phyloP scores from a whole-genome alignment of 805 yeast genomes.

The Jamesozyma jinghongensis region DNA sequence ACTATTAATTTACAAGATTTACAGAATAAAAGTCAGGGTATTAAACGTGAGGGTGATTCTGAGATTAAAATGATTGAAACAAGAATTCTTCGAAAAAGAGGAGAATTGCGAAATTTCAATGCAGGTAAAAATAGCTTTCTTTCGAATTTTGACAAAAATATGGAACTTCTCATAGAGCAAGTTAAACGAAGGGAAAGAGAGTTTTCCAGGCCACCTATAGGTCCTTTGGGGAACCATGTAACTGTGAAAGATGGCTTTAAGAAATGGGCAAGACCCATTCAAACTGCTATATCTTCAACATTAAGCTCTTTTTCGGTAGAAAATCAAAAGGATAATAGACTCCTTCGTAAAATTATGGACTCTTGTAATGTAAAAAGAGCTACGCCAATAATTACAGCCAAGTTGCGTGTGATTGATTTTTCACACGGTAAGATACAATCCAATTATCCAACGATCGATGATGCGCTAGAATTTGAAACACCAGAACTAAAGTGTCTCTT shows the following conservation, averaged over 20 bases:
- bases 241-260: slow-evolving; percentile 45
- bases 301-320: slow-evolving; percentile 57
- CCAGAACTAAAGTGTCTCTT: slow-evolving; percentile 49
- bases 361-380: slow-evolving; percentile 30
- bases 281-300: slow-evolving; percentile 40
- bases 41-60: slow-evolving; percentile 7
- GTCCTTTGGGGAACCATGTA: slow-evolving; percentile 67
- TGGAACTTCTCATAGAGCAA: slow-evolving; percentile 35
- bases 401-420: slow-evolving; percentile 38
- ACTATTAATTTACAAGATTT: slow-evolving; percentile 11
- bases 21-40: slow-evolving; percentile 11
- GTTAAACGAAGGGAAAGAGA: slow-evolving; percentile 30
- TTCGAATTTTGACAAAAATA: slow-evolving; percentile 44
- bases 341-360: slow-evolving; percentile 32
- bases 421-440: slow-evolving; percentile 36
- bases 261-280: slow-evolving; percentile 54
- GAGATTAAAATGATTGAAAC: slow-evolving; percentile 9
- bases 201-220: slow-evolving; percentile 52
- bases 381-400: slow-evolving; percentile 40
- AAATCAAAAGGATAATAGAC: slow-evolving; percentile 49
- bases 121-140: slow-evolving; percentile 26
- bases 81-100: slow-evolving; percentile 10
- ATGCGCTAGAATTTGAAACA: slow-evolving; percentile 48
- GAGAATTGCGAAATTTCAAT: slow-evolving; percentile 22
- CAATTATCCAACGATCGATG: slow-evolving; percentile 43